Conservation (phyloP, 495 filamentous ascomycete genomes). For the Pseudomonodictys pantanalensis region DNA sequence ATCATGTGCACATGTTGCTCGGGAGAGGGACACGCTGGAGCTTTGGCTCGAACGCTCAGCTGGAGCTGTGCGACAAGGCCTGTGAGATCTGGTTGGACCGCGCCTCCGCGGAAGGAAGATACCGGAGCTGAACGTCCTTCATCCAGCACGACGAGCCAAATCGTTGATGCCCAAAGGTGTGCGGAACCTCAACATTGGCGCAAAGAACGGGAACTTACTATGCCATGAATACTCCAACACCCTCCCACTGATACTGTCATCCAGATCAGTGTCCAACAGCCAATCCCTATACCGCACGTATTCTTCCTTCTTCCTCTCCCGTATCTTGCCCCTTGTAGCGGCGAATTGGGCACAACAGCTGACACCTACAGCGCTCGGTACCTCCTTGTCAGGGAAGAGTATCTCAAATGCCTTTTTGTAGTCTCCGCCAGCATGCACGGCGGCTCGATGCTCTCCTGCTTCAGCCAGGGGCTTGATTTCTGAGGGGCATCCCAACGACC, state of each 20-base stretch:
- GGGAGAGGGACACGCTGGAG: no score
- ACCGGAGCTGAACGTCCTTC: no score
- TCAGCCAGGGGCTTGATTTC: slow-evolving; percentile 55
- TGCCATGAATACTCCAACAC: slow-evolving; percentile 58
- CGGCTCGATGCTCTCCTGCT: slow-evolving; percentile 37
- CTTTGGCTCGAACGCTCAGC: no score
- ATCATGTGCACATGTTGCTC: no score
- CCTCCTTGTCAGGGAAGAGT: slow-evolving; percentile 48
- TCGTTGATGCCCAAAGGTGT: no score
- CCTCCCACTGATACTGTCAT: slow-evolving; percentile 47
- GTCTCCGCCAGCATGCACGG: slow-evolving; percentile 48
- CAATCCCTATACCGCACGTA: slow-evolving; percentile 48
- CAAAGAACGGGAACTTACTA: no score
- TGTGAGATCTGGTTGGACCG: no score
- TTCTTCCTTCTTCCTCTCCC: slow-evolving; percentile 42
- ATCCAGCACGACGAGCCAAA: no score
- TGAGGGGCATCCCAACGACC: slow-evolving; percentile 59
- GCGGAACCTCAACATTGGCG: no score
- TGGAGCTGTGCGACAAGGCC: no score
- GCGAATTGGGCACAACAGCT: slow-evolving; percentile 54
- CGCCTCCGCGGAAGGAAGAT: no score
- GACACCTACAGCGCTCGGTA: slow-evolving; percentile 44
- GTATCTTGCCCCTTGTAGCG: slow-evolving; percentile 46
- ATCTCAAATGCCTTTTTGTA: slow-evolving; percentile 55
- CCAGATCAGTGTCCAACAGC: slow-evolving; percentile 44